Percentiles rank a stretch among this genome's conserved stretches.
These are phyloP conservation scores for Chloranthus sessilifolius DNA, from an alignment of 164 flowering plant species.

Conservation along the genomic window DNA sequence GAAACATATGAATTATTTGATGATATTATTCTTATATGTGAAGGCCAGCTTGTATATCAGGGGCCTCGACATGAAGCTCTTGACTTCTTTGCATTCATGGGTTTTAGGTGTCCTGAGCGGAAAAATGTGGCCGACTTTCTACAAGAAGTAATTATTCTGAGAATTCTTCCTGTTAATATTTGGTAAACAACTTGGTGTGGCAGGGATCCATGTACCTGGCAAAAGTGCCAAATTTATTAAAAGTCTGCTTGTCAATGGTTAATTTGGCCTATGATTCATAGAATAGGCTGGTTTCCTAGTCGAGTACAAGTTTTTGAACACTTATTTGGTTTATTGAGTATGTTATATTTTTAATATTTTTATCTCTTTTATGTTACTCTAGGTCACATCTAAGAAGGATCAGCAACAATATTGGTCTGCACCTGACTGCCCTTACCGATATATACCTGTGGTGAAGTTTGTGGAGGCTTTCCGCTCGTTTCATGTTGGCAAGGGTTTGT, in stretches of 20 bases:
- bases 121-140: constrained; percentile 97
- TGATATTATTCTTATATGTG: constrained; percentile 83
- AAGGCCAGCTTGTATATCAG: constrained; percentile 91
- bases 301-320: no score
- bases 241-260: no score
- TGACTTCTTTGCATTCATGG: constrained; percentile 77
- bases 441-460: constrained; percentile 68
- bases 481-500: constrained; percentile 51
- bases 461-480: constrained; percentile 74
- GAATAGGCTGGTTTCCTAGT: no score
- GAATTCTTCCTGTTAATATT: no score
- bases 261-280: no score
- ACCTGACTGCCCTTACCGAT: constrained; percentile 53
- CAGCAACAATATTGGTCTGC: constrained; percentile 95
- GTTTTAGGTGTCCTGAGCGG: constrained; percentile 79
- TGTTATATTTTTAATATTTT: background rate
- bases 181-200: no score
- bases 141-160: constrained; percentile 83
- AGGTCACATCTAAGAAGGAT: constrained; percentile 92
- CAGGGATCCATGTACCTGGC: no score
- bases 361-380: constrained; percentile 1
- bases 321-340: no score
- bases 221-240: no score
- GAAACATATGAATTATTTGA: constrained; percentile 95
- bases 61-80: constrained; percentile 75